phyloP scores from a whole-genome alignment of 495 filamentous ascomycete genomes.

The Hypoxylon subgilvum region DNA sequence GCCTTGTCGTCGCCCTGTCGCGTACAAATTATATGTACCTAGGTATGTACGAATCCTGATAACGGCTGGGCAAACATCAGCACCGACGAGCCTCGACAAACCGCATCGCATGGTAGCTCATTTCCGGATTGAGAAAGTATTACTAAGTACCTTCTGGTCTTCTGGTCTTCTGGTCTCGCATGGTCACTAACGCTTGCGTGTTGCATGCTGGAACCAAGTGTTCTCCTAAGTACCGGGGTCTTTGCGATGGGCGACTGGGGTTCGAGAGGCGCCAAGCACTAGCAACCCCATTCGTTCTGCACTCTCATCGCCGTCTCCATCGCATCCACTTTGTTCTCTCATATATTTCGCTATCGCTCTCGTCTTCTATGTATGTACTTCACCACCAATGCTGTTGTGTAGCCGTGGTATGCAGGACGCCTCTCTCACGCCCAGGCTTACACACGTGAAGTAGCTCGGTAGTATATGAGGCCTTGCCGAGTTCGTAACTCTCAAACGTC shows the following conservation, averaged over 20 bases:
- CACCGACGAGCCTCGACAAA: slow-evolving; percentile 20
- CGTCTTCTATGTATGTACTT: slow-evolving; percentile 13
- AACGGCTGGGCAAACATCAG: slow-evolving; percentile 10
- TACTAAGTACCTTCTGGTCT: slow-evolving; percentile 37
- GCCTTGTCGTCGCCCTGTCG: slow-evolving; percentile 17
- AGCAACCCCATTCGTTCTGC: slow-evolving; percentile 35
- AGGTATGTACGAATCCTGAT: slow-evolving; percentile 4
- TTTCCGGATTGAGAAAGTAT: slow-evolving; percentile 37
- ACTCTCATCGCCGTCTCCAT: slow-evolving; percentile 37
- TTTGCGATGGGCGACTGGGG: slow-evolving; percentile 35
- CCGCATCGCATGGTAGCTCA: slow-evolving; percentile 15
- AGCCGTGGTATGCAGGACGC: slow-evolving; percentile 18
- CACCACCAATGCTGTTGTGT: slow-evolving; percentile 28
- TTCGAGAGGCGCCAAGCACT: slow-evolving; percentile 41
- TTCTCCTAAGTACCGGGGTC: slow-evolving; percentile 34
- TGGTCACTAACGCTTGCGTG: slow-evolving; percentile 34
- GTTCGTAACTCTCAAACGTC: too few species aligned
- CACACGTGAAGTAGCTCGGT: slow-evolving; percentile 25
- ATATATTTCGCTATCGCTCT: slow-evolving; percentile 12
- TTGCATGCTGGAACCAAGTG: slow-evolving; percentile 39
- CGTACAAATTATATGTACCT: slow-evolving; percentile 16
- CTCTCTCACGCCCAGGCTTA: slow-evolving; percentile 14
- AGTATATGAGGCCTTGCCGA: too few species aligned
- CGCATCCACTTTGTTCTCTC: slow-evolving; percentile 24
- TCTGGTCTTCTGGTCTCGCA: slow-evolving; percentile 34